Conservation (phyloP, 2,329 filamentous ascomycete species). For the Alternaria infectoria region DNA sequence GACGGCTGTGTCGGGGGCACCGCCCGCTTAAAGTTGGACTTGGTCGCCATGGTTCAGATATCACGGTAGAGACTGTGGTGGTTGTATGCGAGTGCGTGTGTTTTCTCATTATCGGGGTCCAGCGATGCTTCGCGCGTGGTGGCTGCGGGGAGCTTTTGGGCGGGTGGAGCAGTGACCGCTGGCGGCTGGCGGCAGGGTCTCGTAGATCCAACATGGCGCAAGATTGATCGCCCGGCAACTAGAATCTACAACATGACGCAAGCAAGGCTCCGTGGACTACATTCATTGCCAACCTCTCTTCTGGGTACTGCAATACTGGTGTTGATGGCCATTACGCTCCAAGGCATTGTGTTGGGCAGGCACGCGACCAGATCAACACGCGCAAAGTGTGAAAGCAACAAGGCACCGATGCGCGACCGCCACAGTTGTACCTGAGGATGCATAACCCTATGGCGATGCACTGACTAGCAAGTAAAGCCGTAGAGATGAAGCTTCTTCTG, state of each 20-base stretch:
- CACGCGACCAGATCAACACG: not conserved
- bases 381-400: not conserved
- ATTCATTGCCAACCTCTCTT: not conserved
- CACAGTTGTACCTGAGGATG: not conserved
- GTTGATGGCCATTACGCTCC: not conserved
- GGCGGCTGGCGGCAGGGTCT: conserved; percentile 16
- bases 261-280: not conserved
- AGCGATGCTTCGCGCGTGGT: conserved; percentile 4
- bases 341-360: not conserved
- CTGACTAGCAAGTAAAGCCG: not conserved
- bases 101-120: conserved; percentile 14
- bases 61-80: not conserved
- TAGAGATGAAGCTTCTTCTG: conserved; percentile 16
- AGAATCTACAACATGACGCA: conserved; percentile 2
- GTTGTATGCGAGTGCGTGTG: not conserved
- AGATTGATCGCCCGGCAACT: conserved; percentile 13
- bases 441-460: conserved; percentile 8
- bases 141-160: conserved; percentile 9
- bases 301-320: not conserved
- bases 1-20: conserved; percentile 41
- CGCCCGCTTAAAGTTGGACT: conserved; percentile 59
- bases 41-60: conserved; percentile 39
- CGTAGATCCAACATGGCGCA: conserved; percentile 14
- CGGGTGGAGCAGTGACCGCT: conserved; percentile 19
- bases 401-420: not conserved